Evolutionary conservation across 2,329 filamentous ascomycete genomes (phyloP).

Genomic region (Ophiocordyceps sinensis): DNA sequence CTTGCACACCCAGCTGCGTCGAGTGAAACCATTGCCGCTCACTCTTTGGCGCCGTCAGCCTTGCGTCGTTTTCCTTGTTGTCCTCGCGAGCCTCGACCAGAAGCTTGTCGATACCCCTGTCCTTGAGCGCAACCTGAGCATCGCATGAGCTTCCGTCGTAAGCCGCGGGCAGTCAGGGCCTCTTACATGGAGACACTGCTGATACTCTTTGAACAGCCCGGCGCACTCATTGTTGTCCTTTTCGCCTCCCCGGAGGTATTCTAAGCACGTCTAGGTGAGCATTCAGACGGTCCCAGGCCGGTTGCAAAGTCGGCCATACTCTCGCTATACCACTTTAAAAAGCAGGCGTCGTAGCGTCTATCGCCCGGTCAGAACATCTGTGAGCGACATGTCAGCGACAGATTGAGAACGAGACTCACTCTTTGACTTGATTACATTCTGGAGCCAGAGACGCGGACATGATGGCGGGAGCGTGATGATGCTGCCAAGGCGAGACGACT

Average conservation of each 20-base stretch:
- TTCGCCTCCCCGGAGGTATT: constrained; percentile 78
- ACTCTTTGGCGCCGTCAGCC: constrained; percentile 28
- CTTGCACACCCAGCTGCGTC: too few relatives aligned
- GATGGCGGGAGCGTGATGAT: neutral
- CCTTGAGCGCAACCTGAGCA: constrained; percentile 64
- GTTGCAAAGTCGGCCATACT: constrained; percentile 41
- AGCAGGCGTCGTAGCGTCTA: constrained; percentile 92
- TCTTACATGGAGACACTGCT: constrained; percentile 63
- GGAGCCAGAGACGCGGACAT: constrained; percentile 89
- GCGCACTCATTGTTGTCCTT: constrained; percentile 75
- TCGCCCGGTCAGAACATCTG: neutral
- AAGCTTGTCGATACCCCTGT: constrained; percentile 83
- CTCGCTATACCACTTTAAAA: constrained; percentile 98
- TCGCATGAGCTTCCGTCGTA: neutral
- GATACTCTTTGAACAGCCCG: constrained; percentile 75
- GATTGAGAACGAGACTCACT: constrained; percentile 40
- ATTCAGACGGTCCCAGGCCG: neutral
- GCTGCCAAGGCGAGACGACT: neutral
- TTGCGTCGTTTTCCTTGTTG: constrained; percentile 71
- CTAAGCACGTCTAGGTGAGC: constrained; percentile 26
- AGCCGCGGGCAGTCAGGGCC: neutral
- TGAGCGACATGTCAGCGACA: neutral
- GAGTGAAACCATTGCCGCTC: constrained; percentile 4
- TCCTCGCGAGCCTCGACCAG: constrained; percentile 82
- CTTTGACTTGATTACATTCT: constrained; percentile 91